Percentiles rank a stretch among this genome's conserved stretches.
These are phyloP conservation scores for Camelina laxa DNA, from an alignment of 345 rosid species.

Conservation along the genomic window DNA sequence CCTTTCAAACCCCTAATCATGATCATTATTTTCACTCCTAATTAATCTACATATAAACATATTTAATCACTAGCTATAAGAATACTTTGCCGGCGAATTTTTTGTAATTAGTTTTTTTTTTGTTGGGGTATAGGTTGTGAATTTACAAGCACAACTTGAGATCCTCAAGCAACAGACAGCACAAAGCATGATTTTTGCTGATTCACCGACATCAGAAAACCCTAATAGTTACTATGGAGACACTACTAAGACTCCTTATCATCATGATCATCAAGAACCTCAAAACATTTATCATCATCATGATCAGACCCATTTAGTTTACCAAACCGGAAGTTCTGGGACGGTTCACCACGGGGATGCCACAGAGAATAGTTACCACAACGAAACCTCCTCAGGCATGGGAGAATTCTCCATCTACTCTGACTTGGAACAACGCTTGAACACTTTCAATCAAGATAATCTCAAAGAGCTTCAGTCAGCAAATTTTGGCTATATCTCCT, in stretches of 20 bases:
- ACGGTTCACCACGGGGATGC: slow-evolving; percentile 28
- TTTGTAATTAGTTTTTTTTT: slow-evolving; percentile 11
- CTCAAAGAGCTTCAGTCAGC: slow-evolving; percentile 67
- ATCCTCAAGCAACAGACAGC: slow-evolving; percentile 81
- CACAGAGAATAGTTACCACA: slow-evolving; percentile 49
- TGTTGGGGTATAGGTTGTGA: slow-evolving; percentile 63
- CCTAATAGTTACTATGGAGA: slow-evolving; percentile 57
- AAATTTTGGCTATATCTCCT: slow-evolving; percentile 62
- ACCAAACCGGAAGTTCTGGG: slow-evolving; percentile 49
- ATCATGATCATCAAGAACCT: slow-evolving; percentile 37
- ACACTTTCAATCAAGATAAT: slow-evolving; percentile 58
- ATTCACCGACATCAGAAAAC: slow-evolving; percentile 55
- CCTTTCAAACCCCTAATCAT: slow-evolving; percentile 36
- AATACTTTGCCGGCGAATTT: background rate
- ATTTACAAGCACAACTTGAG: slow-evolving; percentile 85
- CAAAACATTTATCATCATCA: slow-evolving; percentile 42
- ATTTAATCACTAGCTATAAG: background rate
- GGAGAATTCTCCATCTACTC: slow-evolving; percentile 64
- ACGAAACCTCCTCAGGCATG: slow-evolving; percentile 48
- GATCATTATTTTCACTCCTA: background rate
- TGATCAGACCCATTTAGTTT: slow-evolving; percentile 53
- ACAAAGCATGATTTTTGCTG: slow-evolving; percentile 54
- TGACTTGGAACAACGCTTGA: slow-evolving; percentile 53
- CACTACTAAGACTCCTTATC: slow-evolving; percentile 44
- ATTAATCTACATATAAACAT: background rate